Conservation (phyloP, 176 grass and related monocot species). For the sorghum (Sorghum bicolor) region Sorghum_bicolor_NCBIv3 NC_012878.2:48207501-48208000, state of each 20-base stretch:
- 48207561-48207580: constrained; percentile 99
- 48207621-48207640: neutral
- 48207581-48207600: constrained; percentile 29
- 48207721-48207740: neutral
- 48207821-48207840: constrained; percentile 87
- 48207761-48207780: constrained; percentile 13
- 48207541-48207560: constrained; percentile 98
- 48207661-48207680: constrained; percentile 99
- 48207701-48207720: constrained; percentile 86
- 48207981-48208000: neutral
- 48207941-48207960: neutral
- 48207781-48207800: constrained; percentile 15
- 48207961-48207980: neutral
- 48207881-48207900: constrained; percentile 72
- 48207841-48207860: constrained; percentile 94
- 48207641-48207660: constrained; percentile 23
- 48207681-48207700: constrained; percentile 99
- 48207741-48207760: constrained; percentile 6
- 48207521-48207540: constrained; percentile 99
- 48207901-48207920: constrained; percentile 2
- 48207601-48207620: neutral
- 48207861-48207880: constrained; percentile 78
- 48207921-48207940: neutral
- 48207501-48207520: constrained; percentile 86
- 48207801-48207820: constrained; percentile 84